A percentile compares a stretch with the other conserved stretches of the same genome.
phyloP scores from a whole-genome alignment of 805 yeast species.

The Candida verbasci region DNA sequence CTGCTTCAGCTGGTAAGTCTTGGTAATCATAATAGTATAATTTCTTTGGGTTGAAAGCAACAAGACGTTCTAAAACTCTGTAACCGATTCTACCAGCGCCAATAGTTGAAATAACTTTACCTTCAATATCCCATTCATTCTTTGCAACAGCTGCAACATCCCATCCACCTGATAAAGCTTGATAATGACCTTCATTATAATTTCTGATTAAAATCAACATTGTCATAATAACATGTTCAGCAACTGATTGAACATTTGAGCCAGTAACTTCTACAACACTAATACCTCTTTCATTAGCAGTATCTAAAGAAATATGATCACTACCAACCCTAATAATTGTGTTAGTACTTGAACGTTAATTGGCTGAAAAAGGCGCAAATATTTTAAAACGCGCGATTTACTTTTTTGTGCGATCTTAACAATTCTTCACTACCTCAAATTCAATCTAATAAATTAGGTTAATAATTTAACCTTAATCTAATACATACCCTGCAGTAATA shows the following conservation, averaged over 20 bases:
- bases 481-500: conserved; percentile 60
- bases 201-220: conserved; percentile 68
- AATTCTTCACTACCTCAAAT: too few relatives aligned
- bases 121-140: conserved; percentile 71
- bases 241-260: conserved; percentile 74
- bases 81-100: conserved; percentile 82
- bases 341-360: too few relatives aligned
- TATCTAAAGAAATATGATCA: conserved; percentile 71
- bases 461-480: too few relatives aligned
- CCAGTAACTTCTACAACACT: conserved; percentile 80
- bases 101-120: conserved; percentile 71
- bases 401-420: too few relatives aligned
- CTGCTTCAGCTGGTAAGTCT: conserved; percentile 52
- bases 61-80: conserved; percentile 66
- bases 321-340: conserved; percentile 57
- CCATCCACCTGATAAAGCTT: conserved; percentile 60
- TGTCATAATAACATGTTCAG: conserved; percentile 76
- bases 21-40: conserved; percentile 74
- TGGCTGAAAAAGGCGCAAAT: too few relatives aligned
- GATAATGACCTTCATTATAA: conserved; percentile 75
- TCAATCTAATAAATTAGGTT: too few relatives aligned
- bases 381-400: too few relatives aligned
- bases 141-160: conserved; percentile 74
- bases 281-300: conserved; percentile 59
- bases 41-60: conserved; percentile 71